Base-by-base conservation (phyloP, 2,329 filamentous ascomycete genomes). In the Beauveria bassiana region DNA sequence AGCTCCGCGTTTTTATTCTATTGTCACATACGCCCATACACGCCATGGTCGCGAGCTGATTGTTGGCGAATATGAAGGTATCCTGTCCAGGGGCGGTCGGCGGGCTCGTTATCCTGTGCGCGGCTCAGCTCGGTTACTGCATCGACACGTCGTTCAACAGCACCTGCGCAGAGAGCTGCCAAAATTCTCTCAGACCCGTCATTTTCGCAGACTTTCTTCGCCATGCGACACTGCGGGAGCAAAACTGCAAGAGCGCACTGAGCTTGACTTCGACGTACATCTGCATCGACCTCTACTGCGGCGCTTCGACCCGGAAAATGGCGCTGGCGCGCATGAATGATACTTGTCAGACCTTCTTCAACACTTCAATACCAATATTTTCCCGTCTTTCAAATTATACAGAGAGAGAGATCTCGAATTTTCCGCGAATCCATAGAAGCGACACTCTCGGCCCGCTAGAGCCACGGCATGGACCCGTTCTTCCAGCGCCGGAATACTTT, bases 221-320 rank as follows among this genome's bases (percentile, higher is more conserved):
- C 3, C 5, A 46, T 18, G n/a, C 18, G 6, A 16, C 18, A 16
- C 16, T 2, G 2, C 24, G 34, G 16, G 57, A 53, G 49, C 49
- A 53, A 22, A 12, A 18, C 2, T 60, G 57, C 42, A 40, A 22
- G 42, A 60, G 57, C n/a, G 43, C 8, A 18, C 26, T 60, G 38
- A 53, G 47, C 47, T 14, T 60, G 49, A 34, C 42, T 3, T 60
- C 57, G 12, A 53, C 20, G 5, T 60, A 53, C 40, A 38, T 60
- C 26, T 60, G 57, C 26, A 9, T 52, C 22, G 57, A 60, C 40
- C 12, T 60, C 47, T 16, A 60, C 57, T 60, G 57, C 57, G 57
- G 57, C 38, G 49, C 20, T 3, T 5, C 40, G n/a, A 52, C 49
- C 4, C 47, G 49, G 7, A 0, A 6, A 1, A 9, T 52, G 38